phyloP scores from a whole-genome alignment of 768 basidiomycete genomes.

The Leccinum subtestaceum region DNA sequence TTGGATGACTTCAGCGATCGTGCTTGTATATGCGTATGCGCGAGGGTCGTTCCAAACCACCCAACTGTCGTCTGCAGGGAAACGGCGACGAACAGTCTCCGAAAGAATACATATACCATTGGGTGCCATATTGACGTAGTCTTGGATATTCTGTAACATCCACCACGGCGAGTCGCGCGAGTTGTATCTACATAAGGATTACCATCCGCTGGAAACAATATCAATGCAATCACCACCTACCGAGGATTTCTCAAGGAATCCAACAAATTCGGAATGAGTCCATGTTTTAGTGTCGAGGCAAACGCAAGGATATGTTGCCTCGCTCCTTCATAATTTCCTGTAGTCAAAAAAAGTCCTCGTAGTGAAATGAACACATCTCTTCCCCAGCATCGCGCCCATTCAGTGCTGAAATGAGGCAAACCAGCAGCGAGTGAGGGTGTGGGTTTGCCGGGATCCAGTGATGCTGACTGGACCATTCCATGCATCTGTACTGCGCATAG shows the following conservation, averaged over 20 bases:
- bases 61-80: conserved; percentile 93
- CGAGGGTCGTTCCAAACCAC: conserved; percentile 83
- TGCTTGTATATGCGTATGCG: conserved; percentile 80
- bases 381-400: conserved; percentile 98
- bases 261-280: conserved; percentile 92
- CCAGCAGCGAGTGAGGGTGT: conserved; percentile 91
- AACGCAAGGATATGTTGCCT: conserved; percentile 91
- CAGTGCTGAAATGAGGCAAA: conserved; percentile 86
- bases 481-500: conserved; percentile 87
- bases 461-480: conserved; percentile 87
- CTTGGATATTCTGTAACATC: conserved; percentile 98
- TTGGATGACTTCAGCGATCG: conserved; percentile 92
- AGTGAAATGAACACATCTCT: conserved; percentile 92
- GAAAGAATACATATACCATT: conserved; percentile 78
- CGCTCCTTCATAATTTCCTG: conserved; percentile 84
- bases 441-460: conserved; percentile 66
- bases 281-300: conserved; percentile 90
- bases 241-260: conserved; percentile 85
- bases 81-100: conserved; percentile 86
- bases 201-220: neutral
- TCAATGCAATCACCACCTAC: conserved; percentile 36
- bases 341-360: conserved; percentile 89
- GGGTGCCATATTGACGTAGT: conserved; percentile 82
- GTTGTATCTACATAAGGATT: conserved; percentile 61
- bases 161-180: conserved; percentile 99